phyloP scores from a whole-genome alignment of 2,329 filamentous ascomycete species.

The Alternaria consortialis region DNA sequence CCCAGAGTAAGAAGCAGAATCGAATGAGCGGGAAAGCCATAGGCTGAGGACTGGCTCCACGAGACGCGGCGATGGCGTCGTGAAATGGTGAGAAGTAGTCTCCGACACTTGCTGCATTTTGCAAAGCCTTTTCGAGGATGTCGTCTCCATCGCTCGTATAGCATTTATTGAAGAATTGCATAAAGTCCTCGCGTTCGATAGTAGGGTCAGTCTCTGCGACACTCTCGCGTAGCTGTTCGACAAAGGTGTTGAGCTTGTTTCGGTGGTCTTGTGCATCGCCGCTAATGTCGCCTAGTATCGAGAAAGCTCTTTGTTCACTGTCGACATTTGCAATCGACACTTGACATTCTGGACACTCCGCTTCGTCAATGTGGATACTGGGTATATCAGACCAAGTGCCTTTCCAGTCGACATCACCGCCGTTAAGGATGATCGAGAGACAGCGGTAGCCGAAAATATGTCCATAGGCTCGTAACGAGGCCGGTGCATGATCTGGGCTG shows the following conservation, averaged over 20 bases:
- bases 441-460: constrained; percentile 8
- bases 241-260: constrained; percentile 6
- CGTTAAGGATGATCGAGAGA: constrained; percentile 4
- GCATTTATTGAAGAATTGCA: constrained; percentile 10
- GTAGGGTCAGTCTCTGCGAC: background rate
- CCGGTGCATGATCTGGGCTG: constrained; percentile 3
- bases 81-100: constrained; percentile 11
- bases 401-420: constrained; percentile 9
- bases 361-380: background rate
- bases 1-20: constrained; percentile 10
- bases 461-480: constrained; percentile 1
- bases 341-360: constrained; percentile 9
- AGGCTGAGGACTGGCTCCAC: constrained; percentile 2
- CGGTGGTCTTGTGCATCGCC: background rate
- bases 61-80: constrained; percentile 5
- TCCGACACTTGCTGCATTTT: constrained; percentile 6
- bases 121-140: constrained; percentile 7
- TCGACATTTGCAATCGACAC: constrained; percentile 5
- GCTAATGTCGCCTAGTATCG: constrained; percentile 6
- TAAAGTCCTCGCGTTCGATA: background rate
- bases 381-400: constrained; percentile 6
- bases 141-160: constrained; percentile 10
- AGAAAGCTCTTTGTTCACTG: constrained; percentile 6
- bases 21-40: constrained; percentile 5
- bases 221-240: constrained; percentile 8